Evolutionary conservation across 495 filamentous ascomycete species (phyloP).

Genomic region (Trichoderma erinaceum): DNA sequence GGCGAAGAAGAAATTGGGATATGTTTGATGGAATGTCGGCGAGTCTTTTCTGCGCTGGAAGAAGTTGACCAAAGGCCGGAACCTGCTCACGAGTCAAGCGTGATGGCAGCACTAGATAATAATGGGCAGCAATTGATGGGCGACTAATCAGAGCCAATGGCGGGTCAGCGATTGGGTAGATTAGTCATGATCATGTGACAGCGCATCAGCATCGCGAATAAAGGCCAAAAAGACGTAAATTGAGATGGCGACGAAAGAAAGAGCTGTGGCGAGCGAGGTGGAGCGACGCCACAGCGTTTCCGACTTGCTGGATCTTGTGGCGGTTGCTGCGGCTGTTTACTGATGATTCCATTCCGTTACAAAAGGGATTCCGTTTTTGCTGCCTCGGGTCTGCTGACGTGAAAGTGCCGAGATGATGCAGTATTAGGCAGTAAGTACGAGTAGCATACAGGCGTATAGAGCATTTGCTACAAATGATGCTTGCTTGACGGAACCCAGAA

Average conservation of each 20-base stretch:
- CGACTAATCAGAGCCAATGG: background rate
- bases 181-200: constrained; percentile 13
- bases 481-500: too few relatives aligned
- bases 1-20: background rate
- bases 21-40: background rate
- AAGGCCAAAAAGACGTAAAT: background rate
- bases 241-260: background rate
- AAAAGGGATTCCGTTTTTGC: too few relatives aligned
- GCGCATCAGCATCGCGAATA: constrained; percentile 8
- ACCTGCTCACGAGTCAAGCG: constrained; percentile 5
- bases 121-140: background rate
- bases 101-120: background rate
- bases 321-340: too few relatives aligned
- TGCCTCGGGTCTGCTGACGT: too few relatives aligned
- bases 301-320: too few relatives aligned
- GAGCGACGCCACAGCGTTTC: background rate
- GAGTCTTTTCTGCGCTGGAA: background rate
- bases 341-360: too few relatives aligned
- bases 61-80: background rate
- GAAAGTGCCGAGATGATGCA: too few relatives aligned
- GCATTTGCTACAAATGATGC: too few relatives aligned
- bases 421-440: too few relatives aligned
- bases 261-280: background rate
- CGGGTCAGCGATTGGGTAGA: background rate
- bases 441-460: too few relatives aligned